These are phyloP conservation scores for Vickermania ingenoplastis DNA, from an alignment of 208 protist species.

Conservation along the genomic window DNA sequence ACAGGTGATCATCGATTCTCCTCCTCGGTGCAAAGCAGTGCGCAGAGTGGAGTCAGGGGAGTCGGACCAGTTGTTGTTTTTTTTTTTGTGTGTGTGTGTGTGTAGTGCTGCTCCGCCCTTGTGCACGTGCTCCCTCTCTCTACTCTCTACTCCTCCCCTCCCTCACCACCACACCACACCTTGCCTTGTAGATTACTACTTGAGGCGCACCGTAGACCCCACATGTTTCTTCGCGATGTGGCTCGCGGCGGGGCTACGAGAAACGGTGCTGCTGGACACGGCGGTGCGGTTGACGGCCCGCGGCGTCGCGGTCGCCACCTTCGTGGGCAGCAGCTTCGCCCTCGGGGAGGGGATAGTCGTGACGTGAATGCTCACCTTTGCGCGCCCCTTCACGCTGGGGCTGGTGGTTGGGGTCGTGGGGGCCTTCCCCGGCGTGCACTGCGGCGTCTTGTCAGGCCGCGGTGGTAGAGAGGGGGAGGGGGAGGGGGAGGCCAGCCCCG, in stretches of 20 bases:
- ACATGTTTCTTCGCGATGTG: not conserved
- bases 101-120: too few relatives aligned
- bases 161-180: not conserved
- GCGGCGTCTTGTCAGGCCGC: not conserved
- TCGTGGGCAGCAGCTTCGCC: conserved; percentile 29
- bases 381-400: not conserved
- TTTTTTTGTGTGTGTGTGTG: not conserved
- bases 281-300: not conserved
- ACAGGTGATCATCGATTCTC: too few relatives aligned
- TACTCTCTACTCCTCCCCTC: not conserved
- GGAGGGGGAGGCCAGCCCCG: not conserved
- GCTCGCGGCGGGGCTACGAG: not conserved
- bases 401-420: conserved; percentile 3
- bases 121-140: not conserved
- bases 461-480: not conserved
- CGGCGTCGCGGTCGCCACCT: conserved; percentile 5
- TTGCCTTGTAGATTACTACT: not conserved
- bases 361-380: conserved; percentile 41
- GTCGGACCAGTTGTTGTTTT: not conserved
- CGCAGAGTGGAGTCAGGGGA: too few relatives aligned
- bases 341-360: conserved; percentile 93
- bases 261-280: not conserved
- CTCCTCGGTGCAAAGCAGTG: too few relatives aligned
- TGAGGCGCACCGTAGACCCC: not conserved
- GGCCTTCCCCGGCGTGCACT: not conserved